Percentiles rank a stretch among this genome's conserved stretches.
Evolutionary conservation across 495 filamentous ascomycete genomes (phyloP).

Genomic region (Tuber aestivum): DNA sequence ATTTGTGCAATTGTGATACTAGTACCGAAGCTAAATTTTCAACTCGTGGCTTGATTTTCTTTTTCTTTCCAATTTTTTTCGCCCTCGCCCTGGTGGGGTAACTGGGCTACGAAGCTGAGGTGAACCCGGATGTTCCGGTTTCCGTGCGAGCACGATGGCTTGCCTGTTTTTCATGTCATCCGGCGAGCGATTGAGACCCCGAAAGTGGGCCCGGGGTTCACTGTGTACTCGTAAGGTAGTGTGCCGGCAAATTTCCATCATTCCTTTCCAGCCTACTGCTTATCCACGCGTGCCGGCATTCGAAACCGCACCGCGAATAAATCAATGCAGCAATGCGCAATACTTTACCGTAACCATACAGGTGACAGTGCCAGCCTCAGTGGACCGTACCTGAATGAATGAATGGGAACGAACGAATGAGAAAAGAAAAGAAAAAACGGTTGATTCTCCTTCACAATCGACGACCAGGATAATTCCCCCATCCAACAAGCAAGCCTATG

Average conservation of each 20-base stretch:
- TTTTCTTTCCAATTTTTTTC: background rate
- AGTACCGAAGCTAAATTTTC: background rate
- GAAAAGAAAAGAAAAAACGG: background rate
- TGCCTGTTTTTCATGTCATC: background rate
- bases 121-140: background rate
- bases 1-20: background rate
- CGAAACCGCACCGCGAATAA: background rate
- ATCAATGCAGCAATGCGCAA: background rate
- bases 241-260: background rate
- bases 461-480: background rate
- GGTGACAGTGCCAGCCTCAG: background rate
- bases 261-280: background rate
- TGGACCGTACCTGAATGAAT: background rate
- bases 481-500: background rate
- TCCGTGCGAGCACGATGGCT: background rate
- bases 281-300: background rate
- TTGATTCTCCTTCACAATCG: slow-evolving; percentile 2
- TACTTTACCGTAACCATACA: background rate
- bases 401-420: background rate
- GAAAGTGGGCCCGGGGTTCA: background rate
- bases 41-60: background rate
- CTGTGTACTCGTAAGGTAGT: background rate
- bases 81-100: background rate
- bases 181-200: background rate
- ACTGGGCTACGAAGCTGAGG: background rate